phyloP scores from a whole-genome alignment of 2,329 filamentous ascomycete species.

The Phialemonium atrogriseum region DNA sequence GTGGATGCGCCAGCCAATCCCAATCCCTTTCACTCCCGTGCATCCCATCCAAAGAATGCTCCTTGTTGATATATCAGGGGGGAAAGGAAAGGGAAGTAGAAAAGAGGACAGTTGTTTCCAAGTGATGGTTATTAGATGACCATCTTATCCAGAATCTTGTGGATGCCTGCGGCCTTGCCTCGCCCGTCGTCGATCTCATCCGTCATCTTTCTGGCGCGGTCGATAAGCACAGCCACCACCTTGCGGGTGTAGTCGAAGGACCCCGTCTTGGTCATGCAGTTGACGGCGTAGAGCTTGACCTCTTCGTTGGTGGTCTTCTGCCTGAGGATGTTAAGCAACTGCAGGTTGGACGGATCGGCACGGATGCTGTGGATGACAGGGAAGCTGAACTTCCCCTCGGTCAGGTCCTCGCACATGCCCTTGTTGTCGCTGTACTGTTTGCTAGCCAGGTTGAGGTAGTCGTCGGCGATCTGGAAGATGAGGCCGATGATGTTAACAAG shows the following conservation, averaged over 20 bases:
- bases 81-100: no score
- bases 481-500: conserved; percentile 80
- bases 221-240: conserved; percentile 56
- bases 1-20: no score
- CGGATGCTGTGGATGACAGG: conserved; percentile 92
- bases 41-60: no score
- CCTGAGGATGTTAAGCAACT: conserved; percentile 85
- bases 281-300: conserved; percentile 84
- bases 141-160: conserved; percentile 63
- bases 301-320: conserved; percentile 81
- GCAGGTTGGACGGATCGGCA: conserved; percentile 61
- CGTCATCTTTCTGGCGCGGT: conserved; percentile 54
- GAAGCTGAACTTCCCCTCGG: conserved; percentile 95
- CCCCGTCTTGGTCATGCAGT: conserved; percentile 83
- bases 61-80: no score
- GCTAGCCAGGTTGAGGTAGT: conserved; percentile 81
- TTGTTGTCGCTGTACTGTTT: conserved; percentile 79
- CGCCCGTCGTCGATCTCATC: conserved; percentile 55
- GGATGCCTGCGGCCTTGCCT: conserved; percentile 48
- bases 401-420: conserved; percentile 89
- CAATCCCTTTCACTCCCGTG: not conserved
- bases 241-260: conserved; percentile 79
- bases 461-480: conserved; percentile 85
- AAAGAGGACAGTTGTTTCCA: not conserved
- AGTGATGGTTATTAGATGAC: conserved; percentile 19